phyloP scores from a whole-genome alignment of 148 eudicot genomes.

The Agrostemma githago region DNA sequence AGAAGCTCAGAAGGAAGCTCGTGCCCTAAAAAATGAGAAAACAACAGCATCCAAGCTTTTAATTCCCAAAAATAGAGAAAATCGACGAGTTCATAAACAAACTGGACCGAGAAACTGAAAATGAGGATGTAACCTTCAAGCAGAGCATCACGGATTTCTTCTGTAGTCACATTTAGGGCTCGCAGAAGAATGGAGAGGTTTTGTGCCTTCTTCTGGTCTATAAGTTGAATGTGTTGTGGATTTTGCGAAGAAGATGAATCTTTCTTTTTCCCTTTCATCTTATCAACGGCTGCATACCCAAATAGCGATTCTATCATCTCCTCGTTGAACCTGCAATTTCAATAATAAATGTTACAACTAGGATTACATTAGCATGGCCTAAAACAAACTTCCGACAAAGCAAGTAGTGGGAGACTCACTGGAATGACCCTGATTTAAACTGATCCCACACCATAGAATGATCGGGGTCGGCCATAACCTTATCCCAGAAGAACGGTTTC shows the following conservation, averaged over 20 bases:
- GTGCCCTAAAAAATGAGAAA: conserved; percentile 21
- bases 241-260: conserved; percentile 46
- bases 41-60: not conserved
- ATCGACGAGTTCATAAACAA: not conserved
- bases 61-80: not conserved
- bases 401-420: conserved; percentile 44
- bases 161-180: conserved; percentile 63
- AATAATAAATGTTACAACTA: conserved; percentile 6
- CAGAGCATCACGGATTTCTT: conserved; percentile 76
- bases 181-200: conserved; percentile 61
- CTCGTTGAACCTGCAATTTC: conserved; percentile 64
- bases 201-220: conserved; percentile 72
- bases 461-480: conserved; percentile 79
- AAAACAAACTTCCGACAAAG: not conserved
- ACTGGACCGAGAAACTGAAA: not conserved
- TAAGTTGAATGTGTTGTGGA: conserved; percentile 52
- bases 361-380: not conserved
- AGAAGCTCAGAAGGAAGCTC: conserved; percentile 80
- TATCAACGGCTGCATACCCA: conserved; percentile 57
- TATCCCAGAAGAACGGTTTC: conserved; percentile 96
- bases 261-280: conserved; percentile 41
- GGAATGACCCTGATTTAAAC: conserved; percentile 77
- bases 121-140: conserved; percentile 45
- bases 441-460: conserved; percentile 96
- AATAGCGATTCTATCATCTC: conserved; percentile 91